Conservation (phyloP, 2,329 filamentous ascomycete genomes). For the Neoascochyta sp. region DNA sequence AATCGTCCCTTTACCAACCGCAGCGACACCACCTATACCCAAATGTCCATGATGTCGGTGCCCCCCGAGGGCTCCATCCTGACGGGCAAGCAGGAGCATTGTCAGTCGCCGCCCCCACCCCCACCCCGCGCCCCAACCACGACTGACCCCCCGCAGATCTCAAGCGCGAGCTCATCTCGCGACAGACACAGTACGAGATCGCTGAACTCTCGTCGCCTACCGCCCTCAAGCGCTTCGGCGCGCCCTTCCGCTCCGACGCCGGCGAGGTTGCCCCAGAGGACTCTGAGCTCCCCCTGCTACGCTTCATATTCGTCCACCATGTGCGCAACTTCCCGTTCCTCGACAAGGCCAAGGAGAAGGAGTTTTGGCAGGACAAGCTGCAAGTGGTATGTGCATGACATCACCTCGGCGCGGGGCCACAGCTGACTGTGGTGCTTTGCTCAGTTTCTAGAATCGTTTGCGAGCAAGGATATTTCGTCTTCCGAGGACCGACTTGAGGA, state of each 20-base stretch:
- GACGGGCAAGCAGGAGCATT: slow-evolving; percentile 97
- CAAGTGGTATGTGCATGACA: slow-evolving; percentile 67
- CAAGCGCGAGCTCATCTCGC: slow-evolving; percentile 88
- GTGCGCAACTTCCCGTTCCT: slow-evolving; percentile 97
- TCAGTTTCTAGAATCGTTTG: slow-evolving; percentile 94
- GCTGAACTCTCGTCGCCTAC: slow-evolving; percentile 91
- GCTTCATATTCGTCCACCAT: slow-evolving; percentile 98
- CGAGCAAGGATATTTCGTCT: slow-evolving; percentile 93
- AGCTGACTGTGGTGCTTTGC: slow-evolving; percentile 15
- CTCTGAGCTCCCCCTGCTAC: slow-evolving; percentile 86
- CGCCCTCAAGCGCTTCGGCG: slow-evolving; percentile 89
- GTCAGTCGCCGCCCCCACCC: slow-evolving; percentile 49
- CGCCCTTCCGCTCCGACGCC: slow-evolving; percentile 87
- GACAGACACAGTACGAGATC: slow-evolving; percentile 88
- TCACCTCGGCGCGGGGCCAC: slow-evolving; percentile 1
- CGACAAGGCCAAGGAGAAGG: slow-evolving; percentile 94
- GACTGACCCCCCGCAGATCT: slow-evolving; percentile 60
- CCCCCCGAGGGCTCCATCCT: slow-evolving; percentile 60
- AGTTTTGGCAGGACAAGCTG: slow-evolving; percentile 98
- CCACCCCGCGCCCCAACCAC: neutral
- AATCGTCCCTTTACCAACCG: too few species aligned
- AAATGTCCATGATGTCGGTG: slow-evolving; percentile 43
- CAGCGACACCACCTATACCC: slow-evolving; percentile 36
- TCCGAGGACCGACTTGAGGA: slow-evolving; percentile 95
- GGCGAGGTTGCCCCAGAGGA: slow-evolving; percentile 92